Evolutionary conservation across 805 yeast genomes (phyloP), one percentile per base, ranked within the genome.

Genomic region (Starmerella stellata): DNA sequence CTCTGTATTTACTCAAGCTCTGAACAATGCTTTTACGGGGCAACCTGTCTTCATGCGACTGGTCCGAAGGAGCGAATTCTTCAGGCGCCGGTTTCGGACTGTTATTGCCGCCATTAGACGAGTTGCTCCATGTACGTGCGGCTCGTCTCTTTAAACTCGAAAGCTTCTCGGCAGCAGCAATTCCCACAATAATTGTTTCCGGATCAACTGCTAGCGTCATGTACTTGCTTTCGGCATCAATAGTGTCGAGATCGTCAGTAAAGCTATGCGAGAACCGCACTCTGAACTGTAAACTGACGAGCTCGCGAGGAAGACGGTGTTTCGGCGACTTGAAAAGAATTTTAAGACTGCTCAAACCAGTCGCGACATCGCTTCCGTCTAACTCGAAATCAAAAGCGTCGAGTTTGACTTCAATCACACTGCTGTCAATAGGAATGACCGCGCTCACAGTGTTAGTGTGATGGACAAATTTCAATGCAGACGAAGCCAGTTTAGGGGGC

Each of bases 131-230:
- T 13, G 32, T 8, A 29, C 32, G 15, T 17, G 7, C 9, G 32
- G 32, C 32, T 8, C 7, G 8, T 8, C 15, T 29, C 16, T 17
- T 29, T 15, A 29, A 8, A 13, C 14, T 30, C 16, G 37, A 45
- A 13, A 46, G 14, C 24, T 38, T 44, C 27, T 46, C 39, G 2
- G 24, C 16, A 2, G 52, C 51, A 2, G 41, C 34, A 17, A 35
- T 41, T 2, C 46, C 9, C 3, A 49, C 48, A 2, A 47, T 46
- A 1, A 47, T 37, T 1, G 52, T 36, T 4, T 43, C 45, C 1
- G 53, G 53, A 27, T 46, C 49, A 8, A 47, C 31, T 4, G 45
- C 44, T 8, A 48, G 32, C 4, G 36, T 30, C n/a, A 41, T 34
- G 24, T 39, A 44, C 21, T 48, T 46, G 31, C 50, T 46, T 5